phyloP scores from a whole-genome alignment of 2,329 filamentous ascomycete species.

The Pseudogymnoascus sp. region DNA sequence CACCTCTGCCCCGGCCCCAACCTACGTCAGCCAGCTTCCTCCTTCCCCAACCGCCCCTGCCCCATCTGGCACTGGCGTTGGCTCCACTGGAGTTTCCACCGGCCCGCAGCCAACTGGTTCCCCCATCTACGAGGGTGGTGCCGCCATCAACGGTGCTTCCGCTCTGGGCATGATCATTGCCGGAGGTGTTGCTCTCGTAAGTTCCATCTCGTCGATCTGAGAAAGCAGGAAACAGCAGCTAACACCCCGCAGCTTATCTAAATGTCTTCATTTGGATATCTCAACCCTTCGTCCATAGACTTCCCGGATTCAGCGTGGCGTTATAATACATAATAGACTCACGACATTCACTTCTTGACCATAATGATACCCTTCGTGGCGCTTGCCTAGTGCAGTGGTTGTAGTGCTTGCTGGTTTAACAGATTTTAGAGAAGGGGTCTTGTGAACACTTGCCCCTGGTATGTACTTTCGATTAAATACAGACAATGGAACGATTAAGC shows the following conservation, averaged over 20 bases:
- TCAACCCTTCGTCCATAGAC: conserved; percentile 4
- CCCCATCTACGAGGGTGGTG: conserved; percentile 26
- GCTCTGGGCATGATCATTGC: conserved; percentile 26
- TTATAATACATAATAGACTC: conserved; percentile 8
- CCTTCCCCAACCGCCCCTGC: conserved; percentile 12
- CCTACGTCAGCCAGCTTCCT: conserved; percentile 8
- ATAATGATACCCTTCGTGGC: conserved; percentile 7
- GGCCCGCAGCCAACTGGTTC: conserved; percentile 18
- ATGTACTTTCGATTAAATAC: conserved; percentile 3
- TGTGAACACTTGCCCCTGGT: not conserved
- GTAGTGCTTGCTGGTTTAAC: conserved; percentile 4
- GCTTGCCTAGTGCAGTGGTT: conserved; percentile 3
- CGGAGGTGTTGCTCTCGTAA: conserved; percentile 28
- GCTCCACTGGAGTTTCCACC: conserved; percentile 19
- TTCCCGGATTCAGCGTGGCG: conserved; percentile 7
- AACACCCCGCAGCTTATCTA: not conserved
- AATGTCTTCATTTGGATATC: conserved; percentile 6
- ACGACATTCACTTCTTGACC: conserved; percentile 6
- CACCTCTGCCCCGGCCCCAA: conserved; percentile 7
- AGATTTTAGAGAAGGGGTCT: not conserved
- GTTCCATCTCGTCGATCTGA: conserved; percentile 6
- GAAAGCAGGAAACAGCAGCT: not conserved
- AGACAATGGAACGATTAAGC: not conserved
- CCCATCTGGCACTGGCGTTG: conserved; percentile 8
- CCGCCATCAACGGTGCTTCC: conserved; percentile 22